Evolutionary conservation across 441 rosid species (phyloP).

Genomic region (Mallotus repandus): DNA sequence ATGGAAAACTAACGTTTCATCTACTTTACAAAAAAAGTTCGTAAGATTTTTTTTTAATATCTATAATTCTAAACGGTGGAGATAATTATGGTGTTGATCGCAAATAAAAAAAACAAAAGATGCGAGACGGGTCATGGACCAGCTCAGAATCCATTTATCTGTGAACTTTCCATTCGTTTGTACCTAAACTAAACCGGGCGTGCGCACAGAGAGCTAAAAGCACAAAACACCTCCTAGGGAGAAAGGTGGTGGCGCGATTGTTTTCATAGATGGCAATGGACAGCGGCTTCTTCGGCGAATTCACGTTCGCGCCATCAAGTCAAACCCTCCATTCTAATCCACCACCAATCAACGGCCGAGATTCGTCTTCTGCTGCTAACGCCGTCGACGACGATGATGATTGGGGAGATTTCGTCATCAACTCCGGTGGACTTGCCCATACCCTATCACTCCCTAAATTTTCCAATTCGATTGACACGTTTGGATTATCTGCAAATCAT

Average conservation of each 20-base stretch:
- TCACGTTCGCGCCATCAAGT: constrained; percentile 35
- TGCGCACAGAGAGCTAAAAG: constrained; percentile 11
- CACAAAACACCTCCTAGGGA: not conserved
- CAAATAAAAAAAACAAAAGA: not conserved
- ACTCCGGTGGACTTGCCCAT: constrained; percentile 28
- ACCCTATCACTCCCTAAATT: constrained; percentile 30
- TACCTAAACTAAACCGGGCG: not conserved
- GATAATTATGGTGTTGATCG: too few species aligned
- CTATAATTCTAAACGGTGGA: too few species aligned
- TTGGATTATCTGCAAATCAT: constrained; percentile 18
- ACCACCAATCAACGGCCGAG: constrained; percentile 34
- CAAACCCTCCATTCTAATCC: constrained; percentile 20
- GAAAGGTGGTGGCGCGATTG: not conserved
- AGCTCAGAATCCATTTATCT: not conserved
- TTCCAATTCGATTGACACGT: not conserved
- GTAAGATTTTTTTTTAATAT: too few species aligned
- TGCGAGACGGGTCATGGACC: not conserved
- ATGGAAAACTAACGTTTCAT: too few species aligned
- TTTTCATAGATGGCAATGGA: constrained; percentile 32
- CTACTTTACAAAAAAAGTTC: too few species aligned
- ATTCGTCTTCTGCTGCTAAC: constrained; percentile 22
- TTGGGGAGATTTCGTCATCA: constrained; percentile 74
- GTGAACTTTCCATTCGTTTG: too few species aligned
- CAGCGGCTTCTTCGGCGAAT: constrained; percentile 47
- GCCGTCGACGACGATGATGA: constrained; percentile 38